A percentile compares a stretch with the other conserved stretches of the same genome.
These are phyloP conservation scores for Tetrahymena malaccensis DNA, from an alignment of 73 alveolate genomes.

Conservation along the genomic window DNA sequence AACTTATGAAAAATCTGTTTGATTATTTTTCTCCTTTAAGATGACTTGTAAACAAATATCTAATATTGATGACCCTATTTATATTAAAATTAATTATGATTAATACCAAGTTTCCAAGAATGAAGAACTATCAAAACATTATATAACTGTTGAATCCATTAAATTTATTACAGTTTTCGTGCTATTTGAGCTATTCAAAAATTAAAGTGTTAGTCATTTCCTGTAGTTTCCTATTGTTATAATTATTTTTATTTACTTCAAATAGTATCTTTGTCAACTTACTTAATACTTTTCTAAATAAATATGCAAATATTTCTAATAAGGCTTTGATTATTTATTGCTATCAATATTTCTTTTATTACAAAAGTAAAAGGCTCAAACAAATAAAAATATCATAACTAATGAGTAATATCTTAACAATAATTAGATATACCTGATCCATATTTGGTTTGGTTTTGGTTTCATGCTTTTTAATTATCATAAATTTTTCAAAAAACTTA, in stretches of 20 bases:
- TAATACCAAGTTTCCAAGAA: neutral
- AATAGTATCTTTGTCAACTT: neutral
- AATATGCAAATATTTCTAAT: neutral
- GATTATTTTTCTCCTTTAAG: neutral
- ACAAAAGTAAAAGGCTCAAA: neutral
- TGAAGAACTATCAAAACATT: neutral
- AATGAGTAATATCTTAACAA: neutral
- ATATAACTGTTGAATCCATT: neutral
- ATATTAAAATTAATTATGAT: neutral
- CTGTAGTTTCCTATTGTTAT: neutral
- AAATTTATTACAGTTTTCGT: neutral
- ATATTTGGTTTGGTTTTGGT: neutral
- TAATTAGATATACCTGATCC: neutral
- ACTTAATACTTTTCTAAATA: neutral
- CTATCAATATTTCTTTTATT: neutral
- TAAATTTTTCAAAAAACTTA: no score
- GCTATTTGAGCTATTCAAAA: neutral
- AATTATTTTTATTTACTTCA: neutral
- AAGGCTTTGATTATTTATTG: neutral
- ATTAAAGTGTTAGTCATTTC: neutral
- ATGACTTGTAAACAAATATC: neutral
- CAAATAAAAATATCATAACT: neutral
- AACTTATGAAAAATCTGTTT: neutral
- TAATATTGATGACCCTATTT: neutral
- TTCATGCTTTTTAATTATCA: neutral